A percentile compares a stretch with the other conserved stretches of the same genome.
These are phyloP conservation scores for Candolleomyces eurysporus DNA, from an alignment of 768 basidiomycete genomes.

Conservation along the genomic window DNA sequence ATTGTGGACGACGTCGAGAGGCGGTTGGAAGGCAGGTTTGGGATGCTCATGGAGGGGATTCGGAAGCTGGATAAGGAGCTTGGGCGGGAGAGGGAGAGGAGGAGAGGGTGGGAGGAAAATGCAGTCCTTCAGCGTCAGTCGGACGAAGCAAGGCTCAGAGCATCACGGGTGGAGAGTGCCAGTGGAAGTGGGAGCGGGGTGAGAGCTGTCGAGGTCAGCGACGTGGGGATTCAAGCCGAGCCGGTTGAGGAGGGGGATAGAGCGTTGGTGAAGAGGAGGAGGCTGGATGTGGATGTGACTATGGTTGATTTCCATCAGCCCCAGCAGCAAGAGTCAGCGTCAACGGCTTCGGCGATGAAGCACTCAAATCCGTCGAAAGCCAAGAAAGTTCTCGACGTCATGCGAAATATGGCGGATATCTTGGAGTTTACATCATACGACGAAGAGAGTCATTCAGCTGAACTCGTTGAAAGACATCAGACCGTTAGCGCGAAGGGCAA, in stretches of 20 bases:
- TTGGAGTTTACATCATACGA: not conserved
- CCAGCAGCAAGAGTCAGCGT: not conserved
- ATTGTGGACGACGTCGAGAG: not conserved
- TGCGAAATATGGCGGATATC: constrained; percentile 6
- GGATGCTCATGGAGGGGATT: not conserved
- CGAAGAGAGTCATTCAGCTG: not conserved
- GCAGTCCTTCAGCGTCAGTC: not conserved
- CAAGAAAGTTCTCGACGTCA: constrained; percentile 5
- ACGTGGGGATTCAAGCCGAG: not conserved
- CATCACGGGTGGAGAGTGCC: too few relatives aligned
- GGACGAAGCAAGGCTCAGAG: too few relatives aligned
- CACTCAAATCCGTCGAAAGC: not conserved
- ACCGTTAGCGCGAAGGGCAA: constrained; percentile 3
- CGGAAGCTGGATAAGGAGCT: not conserved
- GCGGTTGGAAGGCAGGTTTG: not conserved
- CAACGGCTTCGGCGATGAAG: not conserved
- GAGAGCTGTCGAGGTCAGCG: not conserved
- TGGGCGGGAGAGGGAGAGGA: not conserved
- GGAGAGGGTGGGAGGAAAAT: not conserved
- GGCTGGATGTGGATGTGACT: not conserved
- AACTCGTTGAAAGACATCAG: not conserved
- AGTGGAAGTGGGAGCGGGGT: not conserved
- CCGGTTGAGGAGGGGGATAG: not conserved
- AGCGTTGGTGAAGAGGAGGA: not conserved
- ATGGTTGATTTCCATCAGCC: not conserved